These are phyloP conservation scores for Saitozyma sp. DNA, from an alignment of 768 basidiomycete species.

Conservation along the genomic window DNA sequence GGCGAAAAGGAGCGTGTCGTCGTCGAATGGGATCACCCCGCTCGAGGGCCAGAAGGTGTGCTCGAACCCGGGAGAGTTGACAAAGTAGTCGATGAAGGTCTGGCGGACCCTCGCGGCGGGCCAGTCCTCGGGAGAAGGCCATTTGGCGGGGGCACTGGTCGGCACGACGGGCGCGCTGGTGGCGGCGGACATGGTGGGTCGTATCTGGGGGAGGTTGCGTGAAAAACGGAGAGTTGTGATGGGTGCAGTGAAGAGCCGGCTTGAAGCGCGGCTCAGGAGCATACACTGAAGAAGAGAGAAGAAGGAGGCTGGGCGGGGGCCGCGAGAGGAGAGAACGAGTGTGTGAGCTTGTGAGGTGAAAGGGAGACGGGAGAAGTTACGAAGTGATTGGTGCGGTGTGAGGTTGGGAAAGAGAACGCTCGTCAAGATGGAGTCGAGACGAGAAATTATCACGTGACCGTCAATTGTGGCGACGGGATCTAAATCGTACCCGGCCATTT, in stretches of 20 bases:
- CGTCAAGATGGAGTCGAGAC: too few species aligned
- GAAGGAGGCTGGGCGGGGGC: too few species aligned
- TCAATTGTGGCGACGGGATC: too few species aligned
- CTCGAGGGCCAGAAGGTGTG: constrained; percentile 91
- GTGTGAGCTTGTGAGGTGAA: too few species aligned
- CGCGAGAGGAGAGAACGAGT: too few species aligned
- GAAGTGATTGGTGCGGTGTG: too few species aligned
- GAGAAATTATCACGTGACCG: too few species aligned
- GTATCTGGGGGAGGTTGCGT: not conserved
- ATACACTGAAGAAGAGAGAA: not conserved
- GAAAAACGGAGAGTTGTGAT: not conserved
- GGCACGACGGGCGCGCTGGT: constrained; percentile 33
- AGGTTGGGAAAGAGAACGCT: too few species aligned
- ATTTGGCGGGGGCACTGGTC: constrained; percentile 38
- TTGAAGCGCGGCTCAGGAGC: not conserved
- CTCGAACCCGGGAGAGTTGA: constrained; percentile 57
- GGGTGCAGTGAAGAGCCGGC: not conserved
- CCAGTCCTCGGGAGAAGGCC: constrained; percentile 59
- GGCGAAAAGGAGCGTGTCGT: constrained; percentile 94
- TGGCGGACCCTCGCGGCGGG: constrained; percentile 78
- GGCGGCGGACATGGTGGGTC: constrained; percentile 27
- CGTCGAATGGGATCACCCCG: constrained; percentile 92
- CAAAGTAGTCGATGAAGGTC: constrained; percentile 89
- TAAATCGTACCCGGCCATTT: too few species aligned
- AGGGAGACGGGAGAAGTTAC: too few species aligned